Evolutionary conservation across 257 asterid genomes (phyloP).

Genomic region (Capsicum chinense): DNA sequence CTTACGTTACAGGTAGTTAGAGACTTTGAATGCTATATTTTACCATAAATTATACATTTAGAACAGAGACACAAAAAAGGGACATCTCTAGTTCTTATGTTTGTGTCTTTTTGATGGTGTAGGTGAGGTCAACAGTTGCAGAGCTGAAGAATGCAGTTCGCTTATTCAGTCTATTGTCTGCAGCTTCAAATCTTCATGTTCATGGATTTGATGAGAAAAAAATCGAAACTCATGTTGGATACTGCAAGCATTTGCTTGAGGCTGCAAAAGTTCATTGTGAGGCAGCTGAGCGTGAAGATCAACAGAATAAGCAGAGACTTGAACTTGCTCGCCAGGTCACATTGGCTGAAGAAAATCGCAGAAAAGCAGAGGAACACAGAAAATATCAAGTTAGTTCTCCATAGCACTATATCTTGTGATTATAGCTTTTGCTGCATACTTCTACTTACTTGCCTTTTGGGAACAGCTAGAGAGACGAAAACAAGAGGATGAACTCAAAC

Average conservation of each 20-base stretch:
- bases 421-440: constrained; percentile 23
- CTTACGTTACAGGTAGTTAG: constrained; percentile 3
- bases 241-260: constrained; percentile 93
- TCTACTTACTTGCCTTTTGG: constrained; percentile 35
- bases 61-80: neutral
- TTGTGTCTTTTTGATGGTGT: constrained; percentile 15
- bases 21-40: constrained; percentile 1
- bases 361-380: constrained; percentile 93
- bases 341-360: constrained; percentile 85
- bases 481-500: constrained; percentile 93
- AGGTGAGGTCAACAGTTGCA: constrained; percentile 93
- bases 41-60: constrained; percentile 6
- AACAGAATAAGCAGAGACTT: constrained; percentile 73
- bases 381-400: constrained; percentile 67
- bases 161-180: constrained; percentile 84
- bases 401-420: neutral
- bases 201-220: constrained; percentile 99
- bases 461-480: constrained; percentile 89
- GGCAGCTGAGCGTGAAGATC: constrained; percentile 94
- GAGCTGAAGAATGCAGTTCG: constrained; percentile 98
- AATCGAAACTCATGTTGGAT: constrained; percentile 95
- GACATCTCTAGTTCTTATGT: constrained; percentile 13
- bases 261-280: constrained; percentile 94
- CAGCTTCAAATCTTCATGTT: constrained; percentile 81
- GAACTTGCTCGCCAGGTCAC: constrained; percentile 87